Evolutionary conservation across 495 filamentous ascomycete genomes (phyloP).

Genomic region (Ramalina peruviana): DNA sequence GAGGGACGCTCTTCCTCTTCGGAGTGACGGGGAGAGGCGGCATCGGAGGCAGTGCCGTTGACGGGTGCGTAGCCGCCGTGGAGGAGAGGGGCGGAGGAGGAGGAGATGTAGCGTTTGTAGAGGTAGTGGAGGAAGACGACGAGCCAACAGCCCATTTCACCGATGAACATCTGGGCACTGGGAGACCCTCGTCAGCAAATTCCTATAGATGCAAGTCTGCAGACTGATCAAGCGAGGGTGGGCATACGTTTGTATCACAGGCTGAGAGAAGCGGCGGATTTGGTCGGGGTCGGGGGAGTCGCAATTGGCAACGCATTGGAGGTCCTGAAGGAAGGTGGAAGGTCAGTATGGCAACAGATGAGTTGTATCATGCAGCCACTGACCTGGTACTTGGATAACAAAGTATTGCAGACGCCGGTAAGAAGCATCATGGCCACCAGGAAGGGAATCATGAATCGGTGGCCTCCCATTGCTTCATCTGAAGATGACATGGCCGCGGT

Average conservation of each 20-base stretch:
- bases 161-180: conserved; percentile 78
- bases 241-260: conserved; percentile 80
- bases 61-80: conserved; percentile 53
- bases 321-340: conserved; percentile 45
- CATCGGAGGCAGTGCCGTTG: conserved; percentile 24
- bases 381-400: conserved; percentile 93
- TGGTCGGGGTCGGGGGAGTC: conserved; percentile 56
- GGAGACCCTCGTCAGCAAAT: not conserved
- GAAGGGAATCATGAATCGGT: conserved; percentile 55
- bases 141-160: conserved; percentile 85
- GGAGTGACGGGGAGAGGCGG: conserved; percentile 13
- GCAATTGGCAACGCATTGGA: conserved; percentile 90
- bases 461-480: conserved; percentile 30
- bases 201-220: not conserved
- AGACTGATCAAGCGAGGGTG: not conserved
- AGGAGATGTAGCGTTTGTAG: conserved; percentile 40
- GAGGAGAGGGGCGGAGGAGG: conserved; percentile 30
- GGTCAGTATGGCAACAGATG: not conserved
- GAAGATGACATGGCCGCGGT: not conserved
- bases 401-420: conserved; percentile 89
- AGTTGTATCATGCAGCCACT: conserved; percentile 1
- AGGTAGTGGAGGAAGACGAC: conserved; percentile 55
- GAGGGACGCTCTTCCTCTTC: conserved; percentile 28
- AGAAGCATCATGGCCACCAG: conserved; percentile 86
- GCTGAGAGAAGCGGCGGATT: conserved; percentile 69